phyloP scores from a whole-genome alignment of 2,329 filamentous ascomycete species.

The Sporothrix humicola region DNA sequence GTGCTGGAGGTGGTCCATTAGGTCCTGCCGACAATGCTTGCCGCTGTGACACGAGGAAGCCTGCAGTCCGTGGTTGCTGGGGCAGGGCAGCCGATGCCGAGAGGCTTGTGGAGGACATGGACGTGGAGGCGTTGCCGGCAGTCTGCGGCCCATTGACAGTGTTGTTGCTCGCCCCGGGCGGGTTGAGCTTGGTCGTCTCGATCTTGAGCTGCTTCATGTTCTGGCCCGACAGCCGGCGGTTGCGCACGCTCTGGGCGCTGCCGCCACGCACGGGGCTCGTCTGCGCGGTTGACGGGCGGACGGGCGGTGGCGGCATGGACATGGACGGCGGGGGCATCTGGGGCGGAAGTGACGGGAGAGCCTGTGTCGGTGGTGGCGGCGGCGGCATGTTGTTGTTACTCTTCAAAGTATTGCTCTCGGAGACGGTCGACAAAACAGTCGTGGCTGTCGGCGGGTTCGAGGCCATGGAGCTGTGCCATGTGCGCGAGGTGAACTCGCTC shows the following conservation, averaged over 20 bases:
- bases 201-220: constrained; percentile 86
- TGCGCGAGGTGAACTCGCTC: constrained; percentile 75
- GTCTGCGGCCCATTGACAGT: constrained; percentile 16
- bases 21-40: constrained; percentile 50
- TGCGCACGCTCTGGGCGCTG: constrained; percentile 64
- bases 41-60: constrained; percentile 50
- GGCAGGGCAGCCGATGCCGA: constrained; percentile 34
- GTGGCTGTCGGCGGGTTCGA: constrained; percentile 70
- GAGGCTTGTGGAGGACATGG: not conserved
- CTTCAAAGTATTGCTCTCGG: constrained; percentile 56
- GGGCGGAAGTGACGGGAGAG: constrained; percentile 53
- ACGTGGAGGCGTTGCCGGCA: not conserved
- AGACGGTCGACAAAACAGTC: constrained; percentile 73
- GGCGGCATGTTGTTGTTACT: constrained; percentile 50
- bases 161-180: constrained; percentile 37
- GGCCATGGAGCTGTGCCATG: constrained; percentile 79
- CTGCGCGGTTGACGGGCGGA: constrained; percentile 44
- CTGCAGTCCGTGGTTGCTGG: constrained; percentile 44
- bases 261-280: constrained; percentile 34
- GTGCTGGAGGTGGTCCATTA: not conserved
- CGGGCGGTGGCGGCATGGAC: constrained; percentile 53
- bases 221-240: constrained; percentile 78
- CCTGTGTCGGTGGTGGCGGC: constrained; percentile 59
- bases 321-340: constrained; percentile 54
- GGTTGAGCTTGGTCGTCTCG: constrained; percentile 63